These are phyloP conservation scores for Phylloporus rhodoxanthus DNA, from an alignment of 768 basidiomycete species.

Conservation along the genomic window DNA sequence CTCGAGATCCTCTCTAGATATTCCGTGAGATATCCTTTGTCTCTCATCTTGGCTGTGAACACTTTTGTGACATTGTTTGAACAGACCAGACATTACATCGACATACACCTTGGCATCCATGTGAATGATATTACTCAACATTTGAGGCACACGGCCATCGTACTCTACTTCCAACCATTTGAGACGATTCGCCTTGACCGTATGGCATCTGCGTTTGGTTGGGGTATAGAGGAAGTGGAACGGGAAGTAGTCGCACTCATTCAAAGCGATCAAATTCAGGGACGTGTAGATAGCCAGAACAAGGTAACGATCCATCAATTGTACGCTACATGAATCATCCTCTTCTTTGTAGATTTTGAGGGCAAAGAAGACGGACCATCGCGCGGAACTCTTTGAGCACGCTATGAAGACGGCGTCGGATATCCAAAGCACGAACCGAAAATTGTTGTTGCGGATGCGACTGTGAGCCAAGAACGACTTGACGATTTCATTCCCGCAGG, in stretches of 20 bases:
- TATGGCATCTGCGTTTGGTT: slow-evolving; percentile 85
- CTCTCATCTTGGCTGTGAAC: background rate
- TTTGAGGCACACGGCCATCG: slow-evolving; percentile 72
- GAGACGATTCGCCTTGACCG: slow-evolving; percentile 74
- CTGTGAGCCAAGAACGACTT: slow-evolving; percentile 46
- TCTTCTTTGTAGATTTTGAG: slow-evolving; percentile 56
- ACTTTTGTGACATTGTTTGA: background rate
- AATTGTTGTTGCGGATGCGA: slow-evolving; percentile 75
- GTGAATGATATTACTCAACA: slow-evolving; percentile 56
- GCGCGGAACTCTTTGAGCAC: slow-evolving; percentile 68
- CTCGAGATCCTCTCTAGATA: slow-evolving; percentile 68
- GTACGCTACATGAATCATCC: background rate
- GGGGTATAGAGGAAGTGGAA: slow-evolving; percentile 67
- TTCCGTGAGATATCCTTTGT: slow-evolving; percentile 43
- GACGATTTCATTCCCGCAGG: background rate
- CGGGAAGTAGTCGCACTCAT: slow-evolving; percentile 72
- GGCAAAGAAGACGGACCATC: slow-evolving; percentile 73
- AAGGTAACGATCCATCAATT: slow-evolving; percentile 45
- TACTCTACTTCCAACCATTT: slow-evolving; percentile 91
- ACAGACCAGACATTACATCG: slow-evolving; percentile 74
- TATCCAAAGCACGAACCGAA: slow-evolving; percentile 68
- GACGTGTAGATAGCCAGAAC: slow-evolving; percentile 83
- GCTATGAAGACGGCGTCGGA: slow-evolving; percentile 69
- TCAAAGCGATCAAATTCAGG: slow-evolving; percentile 70
- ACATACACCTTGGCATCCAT: slow-evolving; percentile 72